Evolutionary conservation across 768 basidiomycete species (phyloP).

Genomic region (Sporobolomyces phaffii): DNA sequence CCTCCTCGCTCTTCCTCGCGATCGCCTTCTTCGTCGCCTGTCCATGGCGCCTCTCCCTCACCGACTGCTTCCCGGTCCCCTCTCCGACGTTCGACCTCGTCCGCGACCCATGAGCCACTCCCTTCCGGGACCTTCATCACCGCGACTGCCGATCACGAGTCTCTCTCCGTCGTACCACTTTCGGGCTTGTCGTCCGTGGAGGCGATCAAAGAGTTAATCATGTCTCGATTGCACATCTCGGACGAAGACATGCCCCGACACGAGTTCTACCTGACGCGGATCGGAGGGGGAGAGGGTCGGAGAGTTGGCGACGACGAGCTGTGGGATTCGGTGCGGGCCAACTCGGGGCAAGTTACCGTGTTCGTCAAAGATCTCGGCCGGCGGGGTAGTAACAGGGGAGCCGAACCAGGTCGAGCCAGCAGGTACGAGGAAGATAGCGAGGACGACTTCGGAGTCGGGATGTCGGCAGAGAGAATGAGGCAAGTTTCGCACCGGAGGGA

Average conservation of each 20-base stretch:
- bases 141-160: slow-evolving; percentile 40
- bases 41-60: background rate
- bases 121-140: slow-evolving; percentile 17
- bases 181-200: slow-evolving; percentile 10
- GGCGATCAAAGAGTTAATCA: slow-evolving; percentile 37
- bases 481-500: slow-evolving; percentile 50
- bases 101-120: background rate
- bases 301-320: slow-evolving; percentile 67
- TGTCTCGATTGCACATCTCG: slow-evolving; percentile 57
- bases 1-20: background rate
- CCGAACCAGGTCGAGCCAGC: slow-evolving; percentile 59
- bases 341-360: slow-evolving; percentile 66
- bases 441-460: slow-evolving; percentile 64
- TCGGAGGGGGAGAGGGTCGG: slow-evolving; percentile 69
- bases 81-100: background rate
- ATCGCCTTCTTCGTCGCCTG: background rate
- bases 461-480: slow-evolving; percentile 57
- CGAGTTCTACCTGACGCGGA: slow-evolving; percentile 80
- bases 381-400: slow-evolving; percentile 51
- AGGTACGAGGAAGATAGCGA: slow-evolving; percentile 49
- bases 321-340: slow-evolving; percentile 53
- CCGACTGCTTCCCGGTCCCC: slow-evolving; percentile 1
- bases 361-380: slow-evolving; percentile 68
- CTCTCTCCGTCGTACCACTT: slow-evolving; percentile 33
- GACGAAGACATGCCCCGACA: slow-evolving; percentile 75